Base-by-base conservation (phyloP, 768 basidiomycete genomes). In the Boletus vermiculosoides region DNA sequence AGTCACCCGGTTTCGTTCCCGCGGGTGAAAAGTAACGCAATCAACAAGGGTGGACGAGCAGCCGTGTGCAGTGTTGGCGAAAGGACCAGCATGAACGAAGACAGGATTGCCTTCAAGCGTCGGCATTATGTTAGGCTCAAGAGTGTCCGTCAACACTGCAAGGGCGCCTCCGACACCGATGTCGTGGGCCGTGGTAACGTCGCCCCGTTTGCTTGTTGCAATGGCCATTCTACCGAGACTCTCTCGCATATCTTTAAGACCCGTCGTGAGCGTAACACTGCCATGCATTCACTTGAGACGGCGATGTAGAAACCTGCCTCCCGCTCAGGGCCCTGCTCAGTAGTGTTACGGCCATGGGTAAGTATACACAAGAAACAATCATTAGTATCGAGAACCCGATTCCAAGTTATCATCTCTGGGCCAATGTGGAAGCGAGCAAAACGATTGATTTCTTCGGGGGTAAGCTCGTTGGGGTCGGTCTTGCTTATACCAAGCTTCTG, bases 1-100 rank as follows among this genome's bases (percentile, higher is more conserved):
- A 76, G 66, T 98, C 95, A 54, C 95, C 96, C 61, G 90, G 83
- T 71, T 98, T 96, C 16, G 89, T 90, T 57, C 96, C 96, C 18
- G 94, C 96, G 25, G 98, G 87, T 99, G 98, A 64, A 99, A 83
- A 33, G 96, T 96, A 52, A 99, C 87, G 52, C 88, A 86, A 73
- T 99, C 96, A n/a, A 96, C 96, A 57, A 99, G 83, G 72, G 98
- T 96, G 40, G 96, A 98, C 1, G 95, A 98, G 76, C 98, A 98
- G 45, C 94, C 93, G 67, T 98, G 96, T 1, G 96, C 96, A 60
- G 98, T 99, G 80, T 99, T 98, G 62, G 96, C 96, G 71, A 99
- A 99, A 28, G 96, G 97, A 52, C 96, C 96, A 5, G 96, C 96
- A 71, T 98, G 96, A 5, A 99, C 97, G 68, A 99, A 98, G 61